Base-by-base conservation (phyloP, 345 rosid species). In the Salix caprea region DNA sequence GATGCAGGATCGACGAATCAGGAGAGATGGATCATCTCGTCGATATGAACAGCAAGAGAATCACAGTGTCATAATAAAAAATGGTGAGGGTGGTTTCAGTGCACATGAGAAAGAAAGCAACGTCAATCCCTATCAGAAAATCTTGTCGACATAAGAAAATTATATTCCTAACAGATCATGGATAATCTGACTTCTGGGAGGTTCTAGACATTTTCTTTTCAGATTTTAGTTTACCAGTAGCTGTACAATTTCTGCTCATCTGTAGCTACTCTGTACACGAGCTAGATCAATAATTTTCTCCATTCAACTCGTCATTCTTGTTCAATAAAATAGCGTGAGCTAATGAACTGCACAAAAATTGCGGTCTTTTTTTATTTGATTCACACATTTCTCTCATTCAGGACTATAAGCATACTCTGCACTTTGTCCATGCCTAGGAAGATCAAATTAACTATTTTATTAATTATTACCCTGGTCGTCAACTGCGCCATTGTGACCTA, bases 381-480 rank as follows among this genome's bases (percentile, higher is more conserved):
- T n/a, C n/a, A n/a, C n/a, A n/a, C n/a, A n/a, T n/a, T n/a, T n/a
- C n/a, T n/a, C n/a, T n/a, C n/a, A n/a, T n/a, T n/a, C n/a, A n/a
- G n/a, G n/a, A n/a, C n/a, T n/a, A n/a, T n/a, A n/a, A n/a, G n/a
- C n/a, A n/a, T n/a, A n/a, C n/a, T n/a, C n/a, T n/a, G n/a, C n/a
- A n/a, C n/a, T n/a, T n/a, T n/a, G n/a, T n/a, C n/a, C n/a, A n/a
- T n/a, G n/a, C n/a, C n/a, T n/a, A n/a, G n/a, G n/a, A n/a, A n/a
- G n/a, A n/a, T n/a, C n/a, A n/a, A n/a, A n/a, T n/a, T n/a, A n/a
- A n/a, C n/a, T n/a, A n/a, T n/a, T n/a, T n/a, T n/a, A n/a, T n/a
- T n/a, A n/a, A n/a, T n/a, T n/a, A n/a, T n/a, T n/a, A n/a, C n/a
- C 92, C 77, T 89, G 92, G 7, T 92, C 92, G 70, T 91, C 90